Evolutionary conservation across 2,329 filamentous ascomycete species (phyloP).

Genomic region (Penicillium sp.): DNA sequence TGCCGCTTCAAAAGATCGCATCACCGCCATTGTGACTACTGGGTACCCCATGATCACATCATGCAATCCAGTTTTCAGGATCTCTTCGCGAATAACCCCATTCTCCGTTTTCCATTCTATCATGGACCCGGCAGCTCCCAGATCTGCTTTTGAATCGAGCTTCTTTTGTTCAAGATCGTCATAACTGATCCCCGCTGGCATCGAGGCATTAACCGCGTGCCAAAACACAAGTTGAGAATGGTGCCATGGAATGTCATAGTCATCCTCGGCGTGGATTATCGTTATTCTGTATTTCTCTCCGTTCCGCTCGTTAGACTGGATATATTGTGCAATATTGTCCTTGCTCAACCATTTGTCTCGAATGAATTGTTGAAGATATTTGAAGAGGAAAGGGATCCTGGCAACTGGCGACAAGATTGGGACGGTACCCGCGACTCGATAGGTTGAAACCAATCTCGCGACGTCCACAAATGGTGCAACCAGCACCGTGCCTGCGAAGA

Average conservation of each 20-base stretch:
- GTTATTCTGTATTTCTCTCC: slow-evolving; percentile 31
- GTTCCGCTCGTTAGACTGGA: slow-evolving; percentile 12
- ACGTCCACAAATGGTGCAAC: slow-evolving; percentile 60
- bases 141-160: slow-evolving; percentile 34
- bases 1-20: slow-evolving; percentile 46
- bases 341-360: slow-evolving; percentile 15
- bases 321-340: slow-evolving; percentile 12
- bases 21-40: slow-evolving; percentile 53
- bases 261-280: slow-evolving; percentile 39
- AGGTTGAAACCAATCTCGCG: slow-evolving; percentile 55
- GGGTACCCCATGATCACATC: slow-evolving; percentile 61
- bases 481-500: slow-evolving; percentile 57
- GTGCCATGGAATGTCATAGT: slow-evolving; percentile 36
- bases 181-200: slow-evolving; percentile 37
- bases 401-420: slow-evolving; percentile 56
- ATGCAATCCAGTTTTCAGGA: slow-evolving; percentile 57
- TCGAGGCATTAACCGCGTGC: slow-evolving; percentile 56
- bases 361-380: slow-evolving; percentile 15
- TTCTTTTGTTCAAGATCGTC: slow-evolving; percentile 52
- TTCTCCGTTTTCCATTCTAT: slow-evolving; percentile 49
- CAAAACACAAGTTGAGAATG: slow-evolving; percentile 32
- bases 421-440: slow-evolving; percentile 56
- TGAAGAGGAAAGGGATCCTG: slow-evolving; percentile 40
- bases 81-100: slow-evolving; percentile 55
- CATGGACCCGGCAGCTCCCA: slow-evolving; percentile 53